Evolutionary conservation across 2,329 filamentous ascomycete species (phyloP).

Genomic region (Exophiala aquamarina): DNA sequence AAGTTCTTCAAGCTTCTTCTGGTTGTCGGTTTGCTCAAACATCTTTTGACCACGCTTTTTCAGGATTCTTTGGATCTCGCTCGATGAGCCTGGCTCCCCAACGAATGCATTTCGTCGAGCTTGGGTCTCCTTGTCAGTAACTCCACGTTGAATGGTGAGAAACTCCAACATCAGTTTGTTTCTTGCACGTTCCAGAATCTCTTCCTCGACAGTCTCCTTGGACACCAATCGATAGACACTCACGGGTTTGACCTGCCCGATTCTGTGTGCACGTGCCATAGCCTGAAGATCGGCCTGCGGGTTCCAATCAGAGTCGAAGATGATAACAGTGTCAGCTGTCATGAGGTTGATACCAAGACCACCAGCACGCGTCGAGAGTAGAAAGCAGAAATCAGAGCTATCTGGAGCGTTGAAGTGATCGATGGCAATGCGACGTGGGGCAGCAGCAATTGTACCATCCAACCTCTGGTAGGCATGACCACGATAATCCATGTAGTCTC

Average conservation of each 20-base stretch:
- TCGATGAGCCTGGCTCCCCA: conserved; percentile 82
- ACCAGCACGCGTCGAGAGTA: conserved; percentile 91
- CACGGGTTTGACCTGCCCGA: conserved; percentile 93
- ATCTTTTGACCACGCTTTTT: conserved; percentile 99
- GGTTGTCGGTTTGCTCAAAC: conserved; percentile 96
- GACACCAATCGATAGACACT: conserved; percentile 96
- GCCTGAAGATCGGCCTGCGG: conserved; percentile 96
- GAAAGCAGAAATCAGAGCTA: conserved; percentile 93
- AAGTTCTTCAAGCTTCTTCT: conserved; percentile 92
- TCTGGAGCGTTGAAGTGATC: conserved; percentile 98
- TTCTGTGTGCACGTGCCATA: conserved; percentile 97
- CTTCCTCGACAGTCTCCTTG: conserved; percentile 97
- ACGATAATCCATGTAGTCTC: conserved; percentile 87
- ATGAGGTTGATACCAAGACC: conserved; percentile 98
- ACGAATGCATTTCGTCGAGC: conserved; percentile 57
- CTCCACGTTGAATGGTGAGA: conserved; percentile 92
- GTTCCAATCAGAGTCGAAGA: conserved; percentile 99
- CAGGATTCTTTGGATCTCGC: conserved; percentile 93
- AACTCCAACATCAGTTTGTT: conserved; percentile 98
- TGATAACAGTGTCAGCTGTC: conserved; percentile 96
- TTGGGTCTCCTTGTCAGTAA: conserved; percentile 89
- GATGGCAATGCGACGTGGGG: conserved; percentile 85
- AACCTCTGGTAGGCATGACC: conserved; percentile 95
- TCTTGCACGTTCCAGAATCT: conserved; percentile 90
- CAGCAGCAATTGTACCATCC: conserved; percentile 90